Conservation (phyloP, 306 rosid genomes). For the Benincasa hispida region DNA sequence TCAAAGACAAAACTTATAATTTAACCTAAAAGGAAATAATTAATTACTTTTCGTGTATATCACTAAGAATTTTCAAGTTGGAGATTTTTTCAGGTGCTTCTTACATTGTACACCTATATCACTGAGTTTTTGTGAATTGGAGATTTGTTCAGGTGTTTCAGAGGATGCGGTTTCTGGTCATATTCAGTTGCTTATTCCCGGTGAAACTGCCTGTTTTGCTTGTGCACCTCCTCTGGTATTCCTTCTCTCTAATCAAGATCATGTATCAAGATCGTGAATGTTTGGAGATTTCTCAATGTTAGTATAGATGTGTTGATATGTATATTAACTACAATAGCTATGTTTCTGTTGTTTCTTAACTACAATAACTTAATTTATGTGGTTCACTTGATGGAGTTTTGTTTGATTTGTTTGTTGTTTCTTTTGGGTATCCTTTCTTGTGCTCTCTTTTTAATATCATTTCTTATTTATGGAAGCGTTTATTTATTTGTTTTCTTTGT, state of each 20-base stretch:
- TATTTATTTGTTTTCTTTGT: slow-evolving; percentile 7
- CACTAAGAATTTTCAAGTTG: not conserved
- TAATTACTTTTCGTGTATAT: not conserved
- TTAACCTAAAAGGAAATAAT: not conserved
- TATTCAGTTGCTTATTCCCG: slow-evolving; percentile 86
- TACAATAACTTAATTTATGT: not conserved
- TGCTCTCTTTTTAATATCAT: not conserved
- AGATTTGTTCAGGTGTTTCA: slow-evolving; percentile 66
- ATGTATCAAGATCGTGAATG: not conserved
- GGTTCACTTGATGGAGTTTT: not conserved
- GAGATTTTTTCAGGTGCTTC: slow-evolving; percentile 56
- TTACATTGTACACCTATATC: not conserved
- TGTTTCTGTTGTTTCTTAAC: not conserved
- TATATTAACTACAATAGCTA: not conserved
- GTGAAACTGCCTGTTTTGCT: slow-evolving; percentile 98
- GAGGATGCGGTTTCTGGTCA: slow-evolving; percentile 99
- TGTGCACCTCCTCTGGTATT: slow-evolving; percentile 98
- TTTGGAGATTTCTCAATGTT: not conserved
- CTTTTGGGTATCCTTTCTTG: not conserved
- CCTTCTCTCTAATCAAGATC: not conserved
- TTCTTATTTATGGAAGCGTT: not conserved
- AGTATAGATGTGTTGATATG: not conserved
- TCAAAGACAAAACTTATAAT: not conserved
- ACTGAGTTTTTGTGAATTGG: not conserved
- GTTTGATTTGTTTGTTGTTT: not conserved